phyloP scores from a whole-genome alignment of 495 filamentous ascomycete genomes.

The Aspergillus biplanus region DNA sequence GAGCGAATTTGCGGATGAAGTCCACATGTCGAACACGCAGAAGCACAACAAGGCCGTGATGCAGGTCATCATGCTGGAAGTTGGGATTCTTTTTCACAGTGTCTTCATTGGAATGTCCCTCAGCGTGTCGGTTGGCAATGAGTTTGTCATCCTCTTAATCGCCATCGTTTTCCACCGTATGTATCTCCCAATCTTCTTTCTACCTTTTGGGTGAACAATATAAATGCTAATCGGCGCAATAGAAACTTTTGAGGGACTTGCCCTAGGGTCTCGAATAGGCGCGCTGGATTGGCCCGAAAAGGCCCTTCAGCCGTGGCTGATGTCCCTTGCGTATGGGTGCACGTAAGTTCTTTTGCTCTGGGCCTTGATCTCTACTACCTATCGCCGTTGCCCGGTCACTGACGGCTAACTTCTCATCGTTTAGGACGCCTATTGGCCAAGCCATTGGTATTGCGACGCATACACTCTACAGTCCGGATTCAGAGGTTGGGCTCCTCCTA shows the following conservation, averaged over 20 bases:
- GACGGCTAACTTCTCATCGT: constrained; percentile 21
- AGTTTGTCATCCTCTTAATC: constrained; percentile 72
- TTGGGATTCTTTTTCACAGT: constrained; percentile 80
- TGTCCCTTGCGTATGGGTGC: constrained; percentile 74
- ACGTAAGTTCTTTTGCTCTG: constrained; percentile 30
- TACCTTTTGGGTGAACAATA: not conserved
- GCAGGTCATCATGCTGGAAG: constrained; percentile 74
- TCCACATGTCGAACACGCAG: constrained; percentile 23
- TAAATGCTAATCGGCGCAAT: not conserved
- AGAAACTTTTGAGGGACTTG: constrained; percentile 67
- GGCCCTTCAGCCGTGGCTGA: constrained; percentile 61
- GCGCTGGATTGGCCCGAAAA: constrained; percentile 50
- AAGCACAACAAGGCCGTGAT: constrained; percentile 46
- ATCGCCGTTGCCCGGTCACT: not conserved
- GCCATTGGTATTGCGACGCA: constrained; percentile 72
- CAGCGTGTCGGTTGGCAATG: constrained; percentile 68
- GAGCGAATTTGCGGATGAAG: not conserved
- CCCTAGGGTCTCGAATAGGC: constrained; percentile 70
- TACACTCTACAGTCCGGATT: constrained; percentile 65
- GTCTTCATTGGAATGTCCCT: constrained; percentile 84
- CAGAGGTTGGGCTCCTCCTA: constrained; percentile 65
- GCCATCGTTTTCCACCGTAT: constrained; percentile 75
- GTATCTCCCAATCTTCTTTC: not conserved
- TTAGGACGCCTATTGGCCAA: constrained; percentile 80
- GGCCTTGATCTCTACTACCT: not conserved